Percentiles rank a stretch among this genome's conserved stretches.
Conservation (phyloP, 805 yeast species). For the Zygotorulaspora danielsina region DNA sequence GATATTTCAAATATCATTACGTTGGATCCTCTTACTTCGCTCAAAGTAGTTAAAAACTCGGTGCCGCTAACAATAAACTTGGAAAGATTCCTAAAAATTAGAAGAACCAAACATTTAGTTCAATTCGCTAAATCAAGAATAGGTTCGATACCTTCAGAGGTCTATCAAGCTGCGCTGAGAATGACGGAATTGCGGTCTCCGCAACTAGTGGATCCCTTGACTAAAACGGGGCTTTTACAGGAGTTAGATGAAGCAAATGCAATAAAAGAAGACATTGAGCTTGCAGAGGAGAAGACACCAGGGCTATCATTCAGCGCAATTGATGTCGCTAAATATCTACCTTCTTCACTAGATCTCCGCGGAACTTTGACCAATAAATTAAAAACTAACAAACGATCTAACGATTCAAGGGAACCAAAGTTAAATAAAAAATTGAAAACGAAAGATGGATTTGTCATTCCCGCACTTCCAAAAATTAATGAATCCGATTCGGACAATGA, state of each 20-base stretch:
- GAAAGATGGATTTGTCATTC: slow-evolving; percentile 37
- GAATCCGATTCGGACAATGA: slow-evolving; percentile 28
- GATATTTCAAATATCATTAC: slow-evolving; percentile 27
- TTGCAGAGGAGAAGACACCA: slow-evolving; percentile 35
- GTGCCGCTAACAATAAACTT: slow-evolving; percentile 58
- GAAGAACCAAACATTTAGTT: slow-evolving; percentile 60
- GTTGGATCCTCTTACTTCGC: slow-evolving; percentile 35
- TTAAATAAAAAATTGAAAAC: slow-evolving; percentile 41
- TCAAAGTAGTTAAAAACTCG: slow-evolving; percentile 44
- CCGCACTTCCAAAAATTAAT: slow-evolving; percentile 30
- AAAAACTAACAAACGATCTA: slow-evolving; percentile 35
- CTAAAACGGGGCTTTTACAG: slow-evolving; percentile 47
- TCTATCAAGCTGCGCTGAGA: slow-evolving; percentile 56
- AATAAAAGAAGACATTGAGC: slow-evolving; percentile 25
- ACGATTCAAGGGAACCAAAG: slow-evolving; percentile 25
- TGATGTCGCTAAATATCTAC: slow-evolving; percentile 41
- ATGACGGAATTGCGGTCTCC: slow-evolving; percentile 57
- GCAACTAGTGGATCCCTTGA: slow-evolving; percentile 38
- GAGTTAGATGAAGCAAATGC: slow-evolving; percentile 42
- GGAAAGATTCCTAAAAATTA: slow-evolving; percentile 59
- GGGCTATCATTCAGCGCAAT: slow-evolving; percentile 40
- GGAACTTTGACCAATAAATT: slow-evolving; percentile 44
- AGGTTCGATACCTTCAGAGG: slow-evolving; percentile 61
- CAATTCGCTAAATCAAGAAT: slow-evolving; percentile 61
- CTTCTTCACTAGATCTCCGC: slow-evolving; percentile 42